Evolutionary conservation across 169 alveolate genomes (phyloP).

Genomic region (Cryptosporidium viatorum): DNA sequence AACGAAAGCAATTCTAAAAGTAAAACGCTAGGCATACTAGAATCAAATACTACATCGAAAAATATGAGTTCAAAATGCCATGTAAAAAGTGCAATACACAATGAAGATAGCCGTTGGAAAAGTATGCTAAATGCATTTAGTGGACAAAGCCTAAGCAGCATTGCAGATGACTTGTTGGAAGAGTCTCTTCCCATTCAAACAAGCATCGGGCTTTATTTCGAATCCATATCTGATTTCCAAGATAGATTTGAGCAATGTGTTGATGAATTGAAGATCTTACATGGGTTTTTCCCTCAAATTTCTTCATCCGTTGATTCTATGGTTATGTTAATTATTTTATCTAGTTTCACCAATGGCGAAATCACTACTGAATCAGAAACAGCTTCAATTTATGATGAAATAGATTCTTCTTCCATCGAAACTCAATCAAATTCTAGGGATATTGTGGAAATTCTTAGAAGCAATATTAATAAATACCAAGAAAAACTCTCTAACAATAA

Average conservation of each 20-base stretch:
- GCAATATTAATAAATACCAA: slow-evolving; percentile 7
- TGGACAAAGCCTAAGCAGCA: slow-evolving; percentile 46
- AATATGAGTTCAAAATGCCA: slow-evolving; percentile 13
- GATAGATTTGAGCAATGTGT: slow-evolving; percentile 19
- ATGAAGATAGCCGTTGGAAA: slow-evolving; percentile 58
- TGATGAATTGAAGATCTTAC: slow-evolving; percentile 39
- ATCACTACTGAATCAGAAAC: slow-evolving; percentile 4
- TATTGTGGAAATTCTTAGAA: background rate
- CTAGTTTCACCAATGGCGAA: slow-evolving; percentile 19
- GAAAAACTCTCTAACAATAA: slow-evolving; percentile 25
- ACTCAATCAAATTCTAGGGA: background rate
- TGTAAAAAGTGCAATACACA: background rate
- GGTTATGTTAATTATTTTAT: slow-evolving; percentile 19
- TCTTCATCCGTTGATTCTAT: slow-evolving; percentile 51
- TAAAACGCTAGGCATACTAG: slow-evolving; percentile 3
- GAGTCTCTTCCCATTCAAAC: slow-evolving; percentile 65
- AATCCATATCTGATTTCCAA: slow-evolving; percentile 29
- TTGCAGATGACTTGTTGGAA: slow-evolving; percentile 62
- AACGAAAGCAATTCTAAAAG: slow-evolving; percentile 11
- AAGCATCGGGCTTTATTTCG: slow-evolving; percentile 53
- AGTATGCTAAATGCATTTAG: slow-evolving; percentile 69
- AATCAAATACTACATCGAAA: background rate
- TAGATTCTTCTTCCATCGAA: background rate
- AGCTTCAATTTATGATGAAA: slow-evolving; percentile 3
- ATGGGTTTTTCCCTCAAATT: slow-evolving; percentile 40